Conservation (phyloP, 495 filamentous ascomycete species). For the Lophiostoma macrostomum region DNA sequence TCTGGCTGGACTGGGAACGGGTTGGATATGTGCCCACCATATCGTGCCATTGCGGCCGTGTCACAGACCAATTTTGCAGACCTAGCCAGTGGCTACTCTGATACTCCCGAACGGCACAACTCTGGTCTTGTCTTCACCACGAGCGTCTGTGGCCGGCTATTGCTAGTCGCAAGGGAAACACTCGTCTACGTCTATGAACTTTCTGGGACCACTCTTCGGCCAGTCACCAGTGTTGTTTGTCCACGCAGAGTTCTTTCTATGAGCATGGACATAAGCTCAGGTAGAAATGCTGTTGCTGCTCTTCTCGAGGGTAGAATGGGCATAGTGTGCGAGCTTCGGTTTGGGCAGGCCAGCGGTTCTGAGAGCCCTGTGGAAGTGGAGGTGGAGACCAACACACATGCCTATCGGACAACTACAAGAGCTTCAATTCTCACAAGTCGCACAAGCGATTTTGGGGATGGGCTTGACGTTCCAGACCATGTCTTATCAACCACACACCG, state of each 20-base stretch:
- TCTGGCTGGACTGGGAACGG: slow-evolving; percentile 50
- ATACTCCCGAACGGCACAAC: slow-evolving; percentile 11
- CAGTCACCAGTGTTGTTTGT: slow-evolving; percentile 57
- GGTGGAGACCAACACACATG: not conserved
- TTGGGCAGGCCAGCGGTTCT: not conserved
- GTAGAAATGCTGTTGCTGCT: slow-evolving; percentile 58
- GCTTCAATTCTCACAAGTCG: slow-evolving; percentile 8
- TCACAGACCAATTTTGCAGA: slow-evolving; percentile 40
- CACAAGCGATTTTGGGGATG: not conserved
- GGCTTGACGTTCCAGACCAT: not conserved
- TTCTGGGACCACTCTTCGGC: slow-evolving; percentile 42
- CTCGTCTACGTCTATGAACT: slow-evolving; percentile 63
- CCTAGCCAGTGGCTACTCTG: slow-evolving; percentile 33
- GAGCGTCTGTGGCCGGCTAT: slow-evolving; percentile 59
- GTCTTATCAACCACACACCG: not conserved
- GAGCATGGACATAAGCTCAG: slow-evolving; percentile 60
- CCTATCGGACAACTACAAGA: not conserved
- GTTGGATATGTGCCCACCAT: slow-evolving; percentile 14
- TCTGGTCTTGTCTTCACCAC: slow-evolving; percentile 48
- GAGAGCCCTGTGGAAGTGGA: not conserved
- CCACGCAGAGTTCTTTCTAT: slow-evolving; percentile 58
- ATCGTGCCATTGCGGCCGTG: slow-evolving; percentile 3
- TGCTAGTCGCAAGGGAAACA: slow-evolving; percentile 56
- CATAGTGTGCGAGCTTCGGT: slow-evolving; percentile 54
- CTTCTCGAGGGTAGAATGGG: slow-evolving; percentile 62